Evolutionary conservation across 768 basidiomycete species (phyloP).

Genomic region (Rhodocollybia butyracea): DNA sequence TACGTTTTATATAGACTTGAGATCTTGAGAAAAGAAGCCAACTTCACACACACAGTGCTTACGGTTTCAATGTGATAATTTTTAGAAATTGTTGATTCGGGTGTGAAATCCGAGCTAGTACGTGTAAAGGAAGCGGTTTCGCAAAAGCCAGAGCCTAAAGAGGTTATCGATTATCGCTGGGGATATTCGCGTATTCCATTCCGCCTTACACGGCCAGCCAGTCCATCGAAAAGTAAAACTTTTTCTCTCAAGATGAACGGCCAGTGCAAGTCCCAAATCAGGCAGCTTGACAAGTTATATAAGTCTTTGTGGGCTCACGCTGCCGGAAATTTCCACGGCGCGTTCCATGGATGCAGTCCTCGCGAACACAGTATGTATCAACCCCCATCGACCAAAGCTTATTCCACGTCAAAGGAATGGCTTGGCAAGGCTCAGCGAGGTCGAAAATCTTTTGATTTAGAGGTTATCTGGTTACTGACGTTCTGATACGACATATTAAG

Average conservation of each 20-base stretch:
- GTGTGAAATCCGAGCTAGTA: neutral
- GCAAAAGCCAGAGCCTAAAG: no score
- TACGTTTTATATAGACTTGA: neutral
- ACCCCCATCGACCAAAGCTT: neutral
- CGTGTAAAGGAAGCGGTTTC: neutral
- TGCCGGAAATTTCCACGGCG: no score
- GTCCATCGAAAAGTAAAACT: neutral
- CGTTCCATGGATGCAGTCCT: no score
- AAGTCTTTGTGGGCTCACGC: no score
- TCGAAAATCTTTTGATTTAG: no score
- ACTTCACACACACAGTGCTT: neutral
- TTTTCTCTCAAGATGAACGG: neutral
- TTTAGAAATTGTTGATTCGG: neutral
- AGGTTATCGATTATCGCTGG: neutral
- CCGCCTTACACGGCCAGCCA: neutral
- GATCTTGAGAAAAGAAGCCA: constrained; percentile 4
- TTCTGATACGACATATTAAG: no score
- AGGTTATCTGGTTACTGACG: no score
- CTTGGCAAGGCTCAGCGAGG: no score
- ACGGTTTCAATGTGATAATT: neutral
- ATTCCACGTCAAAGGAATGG: neutral
- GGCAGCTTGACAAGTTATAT: no score
- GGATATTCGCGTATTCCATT: neutral
- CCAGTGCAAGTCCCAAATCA: neutral
- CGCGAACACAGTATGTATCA: neutral